phyloP scores from a whole-genome alignment of 1,139 yeast genomes.

The Tardiomyces blankii region DNA sequence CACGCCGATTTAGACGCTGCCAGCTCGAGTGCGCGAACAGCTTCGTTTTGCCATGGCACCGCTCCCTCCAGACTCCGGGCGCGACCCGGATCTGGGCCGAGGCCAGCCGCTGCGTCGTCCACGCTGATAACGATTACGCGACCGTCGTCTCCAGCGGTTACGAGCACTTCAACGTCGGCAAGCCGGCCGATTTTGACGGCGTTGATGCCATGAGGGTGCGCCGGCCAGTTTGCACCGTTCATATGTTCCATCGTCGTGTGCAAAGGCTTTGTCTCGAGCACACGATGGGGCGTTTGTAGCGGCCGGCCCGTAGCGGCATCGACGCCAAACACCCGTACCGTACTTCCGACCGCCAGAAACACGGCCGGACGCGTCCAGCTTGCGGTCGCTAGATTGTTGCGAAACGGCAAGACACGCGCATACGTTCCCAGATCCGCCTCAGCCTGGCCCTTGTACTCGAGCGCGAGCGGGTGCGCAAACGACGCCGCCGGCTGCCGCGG shows the following conservation, averaged over 20 bases:
- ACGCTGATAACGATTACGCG: slow-evolving; percentile 36
- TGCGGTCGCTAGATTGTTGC: slow-evolving; percentile 16
- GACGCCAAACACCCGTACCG: not conserved
- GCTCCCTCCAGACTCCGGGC: too few relatives aligned
- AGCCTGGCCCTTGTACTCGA: not conserved
- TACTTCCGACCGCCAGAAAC: slow-evolving; percentile 10
- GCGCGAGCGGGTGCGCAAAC: not conserved
- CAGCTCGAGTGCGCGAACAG: slow-evolving; percentile 19
- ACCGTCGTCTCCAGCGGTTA: slow-evolving; percentile 49
- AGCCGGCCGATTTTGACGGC: slow-evolving; percentile 27
- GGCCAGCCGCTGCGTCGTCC: slow-evolving; percentile 11
- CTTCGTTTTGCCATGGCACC: not conserved
- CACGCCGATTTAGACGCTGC: slow-evolving; percentile 43
- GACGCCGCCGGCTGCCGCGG: not conserved
- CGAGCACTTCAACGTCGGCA: slow-evolving; percentile 27
- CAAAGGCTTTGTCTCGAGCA: not conserved
- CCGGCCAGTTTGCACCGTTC: slow-evolving; percentile 16
- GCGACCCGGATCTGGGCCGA: not conserved
- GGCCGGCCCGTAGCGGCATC: not conserved
- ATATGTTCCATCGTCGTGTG: not conserved
- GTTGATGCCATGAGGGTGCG: slow-evolving; percentile 46
- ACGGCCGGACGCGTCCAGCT: slow-evolving; percentile 10
- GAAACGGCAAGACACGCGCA: slow-evolving; percentile 5
- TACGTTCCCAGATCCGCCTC: not conserved
- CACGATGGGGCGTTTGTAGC: not conserved